Base-by-base conservation (phyloP, 1,284 basidiomycete genomes). In the Ceratobasidium sp. region DNA sequence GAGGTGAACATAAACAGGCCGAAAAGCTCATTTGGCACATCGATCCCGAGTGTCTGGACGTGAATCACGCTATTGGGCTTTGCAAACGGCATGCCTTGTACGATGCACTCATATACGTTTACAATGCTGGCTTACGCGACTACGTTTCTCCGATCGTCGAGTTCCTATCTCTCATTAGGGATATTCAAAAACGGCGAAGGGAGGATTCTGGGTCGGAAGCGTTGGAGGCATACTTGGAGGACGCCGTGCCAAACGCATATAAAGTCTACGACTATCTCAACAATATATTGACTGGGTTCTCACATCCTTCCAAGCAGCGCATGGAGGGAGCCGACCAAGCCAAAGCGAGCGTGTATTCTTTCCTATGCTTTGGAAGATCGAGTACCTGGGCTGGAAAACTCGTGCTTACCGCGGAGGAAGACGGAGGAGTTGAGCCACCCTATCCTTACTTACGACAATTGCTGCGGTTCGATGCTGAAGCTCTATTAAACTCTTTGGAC, bases 1-100 rank as follows among this genome's bases (percentile, higher is more conserved):
- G 86, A 44, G 81, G 82, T 4, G 85, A 89, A 66, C 88, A 89
- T 21, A 89, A 90, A 57, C 81, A 87, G 1, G 91, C 92, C 1
- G 95, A 99, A 76, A 84, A 86, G 44, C 82, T 99, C 69, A 96
- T 99, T 66, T 98, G 95, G 92, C 93, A 97, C 76, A 93, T 98
- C 70, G 91, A 98, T 73, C 94, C 96, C 0, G 81, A 85, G 14
- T 92, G 89, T 73, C 80, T 99, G 69, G 97, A 99, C 75, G 88
- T 98, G 77, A 91, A 99, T 75, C 97, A 98, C 78, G 90, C 90
- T 0, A 88, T 98, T 71, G 84, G 79, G 16, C 81, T 99, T 2
- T 99, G 97, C 75, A 87, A 93, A 75, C 82, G 82, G 66, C 85
- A 93, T 74, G 82, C 84, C 30, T 83, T 99, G 1, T 98, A 95